phyloP scores from a whole-genome alignment of 768 basidiomycete species.

The Cyclocybe cylindracea region DNA sequence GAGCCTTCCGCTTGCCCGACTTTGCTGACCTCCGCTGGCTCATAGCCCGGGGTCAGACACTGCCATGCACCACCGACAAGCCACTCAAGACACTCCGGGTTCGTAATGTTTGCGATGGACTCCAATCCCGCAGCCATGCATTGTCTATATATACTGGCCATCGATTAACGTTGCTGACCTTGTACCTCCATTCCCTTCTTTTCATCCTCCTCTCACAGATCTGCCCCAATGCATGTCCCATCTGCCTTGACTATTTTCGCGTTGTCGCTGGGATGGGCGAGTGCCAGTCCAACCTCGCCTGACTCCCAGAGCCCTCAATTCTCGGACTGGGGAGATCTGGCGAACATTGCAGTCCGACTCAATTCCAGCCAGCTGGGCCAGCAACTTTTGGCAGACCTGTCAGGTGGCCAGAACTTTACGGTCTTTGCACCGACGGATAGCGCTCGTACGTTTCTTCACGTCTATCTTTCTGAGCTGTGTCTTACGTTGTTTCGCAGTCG shows the following conservation, averaged over 20 bases:
- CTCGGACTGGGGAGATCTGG: constrained; percentile 43
- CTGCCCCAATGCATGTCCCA: constrained; percentile 3
- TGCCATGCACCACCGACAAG: no score
- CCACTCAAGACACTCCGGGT: no score
- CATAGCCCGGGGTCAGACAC: no score
- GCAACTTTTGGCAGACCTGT: constrained; percentile 42
- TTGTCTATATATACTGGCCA: neutral
- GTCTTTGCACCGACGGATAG: constrained; percentile 59
- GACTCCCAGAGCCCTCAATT: constrained; percentile 25
- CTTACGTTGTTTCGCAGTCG: constrained; percentile 24
- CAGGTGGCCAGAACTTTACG: constrained; percentile 41
- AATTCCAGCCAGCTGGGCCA: constrained; percentile 45
- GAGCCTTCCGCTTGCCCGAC: no score
- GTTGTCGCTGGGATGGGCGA: no score
- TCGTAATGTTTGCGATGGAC: no score
- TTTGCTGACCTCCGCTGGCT: no score
- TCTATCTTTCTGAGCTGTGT: constrained; percentile 13
- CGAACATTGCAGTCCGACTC: constrained; percentile 36
- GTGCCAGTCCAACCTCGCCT: no score
- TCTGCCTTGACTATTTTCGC: neutral
- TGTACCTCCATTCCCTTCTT: neutral
- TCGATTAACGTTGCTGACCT: neutral
- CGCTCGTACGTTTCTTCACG: constrained; percentile 43
- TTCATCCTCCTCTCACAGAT: neutral
- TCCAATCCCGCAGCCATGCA: no score